Evolutionary conservation across 306 rosid genomes (phyloP).

Genomic region (Carpinus fangiana): DNA sequence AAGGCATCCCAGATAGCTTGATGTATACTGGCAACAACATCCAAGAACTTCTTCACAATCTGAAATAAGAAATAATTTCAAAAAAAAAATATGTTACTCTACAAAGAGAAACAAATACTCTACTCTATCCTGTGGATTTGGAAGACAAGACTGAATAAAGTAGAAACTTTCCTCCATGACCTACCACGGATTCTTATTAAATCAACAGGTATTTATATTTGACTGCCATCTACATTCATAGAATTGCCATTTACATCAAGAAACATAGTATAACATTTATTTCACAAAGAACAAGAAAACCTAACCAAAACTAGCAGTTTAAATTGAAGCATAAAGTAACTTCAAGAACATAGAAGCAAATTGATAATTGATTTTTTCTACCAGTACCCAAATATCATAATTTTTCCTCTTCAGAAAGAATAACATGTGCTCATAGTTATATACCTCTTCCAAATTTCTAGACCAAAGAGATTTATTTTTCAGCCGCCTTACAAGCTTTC

Average conservation of each 20-base stretch:
- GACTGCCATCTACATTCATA: background rate
- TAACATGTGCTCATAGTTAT: conserved; percentile 23
- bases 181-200: background rate
- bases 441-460: conserved; percentile 83
- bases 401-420: conserved; percentile 14
- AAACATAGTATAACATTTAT: no score
- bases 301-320: background rate
- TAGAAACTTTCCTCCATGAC: background rate
- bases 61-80: conserved; percentile 45
- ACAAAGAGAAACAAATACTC: background rate
- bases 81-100: conserved; percentile 19
- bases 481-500: conserved; percentile 78
- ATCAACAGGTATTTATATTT: background rate
- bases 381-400: conserved; percentile 12
- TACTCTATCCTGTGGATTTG: no score
- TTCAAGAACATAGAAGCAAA: no score
- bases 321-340: no score
- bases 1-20: conserved; percentile 66
- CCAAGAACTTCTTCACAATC: conserved; percentile 88
- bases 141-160: background rate
- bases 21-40: conserved; percentile 57
- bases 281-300: background rate
- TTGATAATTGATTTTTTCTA: conserved; percentile 6
- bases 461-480: conserved; percentile 95
- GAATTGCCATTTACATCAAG: background rate